These are phyloP conservation scores for Botrytis squamosa DNA, from an alignment of 2,329 filamentous ascomycete species.

Conservation along the genomic window DNA sequence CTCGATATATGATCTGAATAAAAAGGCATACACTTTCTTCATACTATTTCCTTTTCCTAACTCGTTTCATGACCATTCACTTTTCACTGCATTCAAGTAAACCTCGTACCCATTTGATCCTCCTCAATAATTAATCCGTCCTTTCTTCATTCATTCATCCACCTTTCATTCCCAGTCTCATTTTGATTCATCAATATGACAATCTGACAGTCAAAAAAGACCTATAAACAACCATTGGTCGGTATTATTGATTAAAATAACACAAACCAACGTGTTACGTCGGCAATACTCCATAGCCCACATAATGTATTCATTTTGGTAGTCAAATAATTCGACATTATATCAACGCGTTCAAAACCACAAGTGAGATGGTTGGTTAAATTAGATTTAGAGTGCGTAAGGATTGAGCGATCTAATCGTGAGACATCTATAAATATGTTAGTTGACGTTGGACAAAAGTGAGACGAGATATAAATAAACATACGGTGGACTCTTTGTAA, in stretches of 20 bases:
- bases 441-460: constrained; percentile 36
- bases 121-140: constrained; percentile 4
- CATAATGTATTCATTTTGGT: constrained; percentile 24
- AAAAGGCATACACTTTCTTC: neutral
- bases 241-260: neutral
- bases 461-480: constrained; percentile 45
- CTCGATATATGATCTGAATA: neutral
- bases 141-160: neutral
- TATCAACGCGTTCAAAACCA: constrained; percentile 16
- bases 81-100: neutral
- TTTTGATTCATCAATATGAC: constrained; percentile 13
- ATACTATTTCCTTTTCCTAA: neutral
- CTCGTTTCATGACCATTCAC: neutral
- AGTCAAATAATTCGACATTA: neutral
- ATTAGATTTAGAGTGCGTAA: constrained; percentile 51
- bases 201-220: constrained; percentile 2
- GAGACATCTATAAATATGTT: constrained; percentile 61
- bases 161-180: neutral
- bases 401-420: constrained; percentile 83
- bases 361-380: neutral
- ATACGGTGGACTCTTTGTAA: constrained; percentile 99
- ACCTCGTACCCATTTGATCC: neutral
- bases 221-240: neutral
- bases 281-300: neutral
- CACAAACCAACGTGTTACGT: neutral